A percentile compares a stretch with the other conserved stretches of the same genome.
phyloP scores from a whole-genome alignment of 441 rosid species.

The Aquilaria agallochum region DNA sequence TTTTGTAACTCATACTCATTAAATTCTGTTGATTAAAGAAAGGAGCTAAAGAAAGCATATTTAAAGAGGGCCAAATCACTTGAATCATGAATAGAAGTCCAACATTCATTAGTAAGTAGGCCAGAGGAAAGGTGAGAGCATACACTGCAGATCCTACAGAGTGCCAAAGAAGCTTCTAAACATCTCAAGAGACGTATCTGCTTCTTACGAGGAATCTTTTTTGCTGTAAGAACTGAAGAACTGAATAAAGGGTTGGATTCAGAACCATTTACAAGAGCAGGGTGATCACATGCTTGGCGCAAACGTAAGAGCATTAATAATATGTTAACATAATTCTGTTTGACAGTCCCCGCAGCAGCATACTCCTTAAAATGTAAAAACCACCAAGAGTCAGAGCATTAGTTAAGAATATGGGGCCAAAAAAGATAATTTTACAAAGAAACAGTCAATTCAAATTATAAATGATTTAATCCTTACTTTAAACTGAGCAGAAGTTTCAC shows the following conservation, averaged over 20 bases:
- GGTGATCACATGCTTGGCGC: conserved; percentile 90
- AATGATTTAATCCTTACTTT: conserved; percentile 41
- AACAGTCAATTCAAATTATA: not conserved
- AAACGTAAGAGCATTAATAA: conserved; percentile 85
- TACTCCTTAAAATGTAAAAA: conserved; percentile 46
- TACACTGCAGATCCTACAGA: conserved; percentile 80
- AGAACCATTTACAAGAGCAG: conserved; percentile 66
- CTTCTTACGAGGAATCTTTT: conserved; percentile 42
- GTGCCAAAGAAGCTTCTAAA: conserved; percentile 63
- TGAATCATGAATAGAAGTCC: too few species aligned
- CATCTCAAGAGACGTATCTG: conserved; percentile 34
- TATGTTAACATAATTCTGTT: conserved; percentile 79
- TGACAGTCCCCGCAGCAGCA: conserved; percentile 83
- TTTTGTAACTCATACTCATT: too few species aligned
- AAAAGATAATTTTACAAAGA: too few species aligned
- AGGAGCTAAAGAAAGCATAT: not conserved
- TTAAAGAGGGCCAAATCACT: not conserved
- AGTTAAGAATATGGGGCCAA: too few species aligned
- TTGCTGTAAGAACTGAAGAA: conserved; percentile 51
- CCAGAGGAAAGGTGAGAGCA: conserved; percentile 14
- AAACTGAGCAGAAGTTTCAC: conserved; percentile 77
- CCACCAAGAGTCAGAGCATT: too few species aligned
- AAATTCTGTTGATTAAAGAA: not conserved
- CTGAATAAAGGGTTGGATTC: conserved; percentile 35
- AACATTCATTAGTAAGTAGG: not conserved